A percentile compares a stretch with the other conserved stretches of the same genome.
phyloP scores from a whole-genome alignment of 208 protist species.

The Crithidia expoeki region DNA sequence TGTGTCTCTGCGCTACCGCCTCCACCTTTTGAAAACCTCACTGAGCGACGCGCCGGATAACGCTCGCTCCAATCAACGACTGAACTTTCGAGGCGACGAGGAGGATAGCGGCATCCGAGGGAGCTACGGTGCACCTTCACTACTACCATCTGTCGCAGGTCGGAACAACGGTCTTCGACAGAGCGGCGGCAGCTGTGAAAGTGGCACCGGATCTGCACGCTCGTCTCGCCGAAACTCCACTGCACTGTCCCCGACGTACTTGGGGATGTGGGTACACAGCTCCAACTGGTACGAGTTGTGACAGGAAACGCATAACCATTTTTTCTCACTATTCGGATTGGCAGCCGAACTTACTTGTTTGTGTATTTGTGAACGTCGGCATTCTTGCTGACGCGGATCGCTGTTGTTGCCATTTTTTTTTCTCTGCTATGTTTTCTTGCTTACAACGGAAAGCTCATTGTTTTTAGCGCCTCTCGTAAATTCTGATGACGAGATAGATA shows the following conservation, averaged over 20 bases:
- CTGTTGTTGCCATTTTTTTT: too few relatives aligned
- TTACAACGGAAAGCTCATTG: too few relatives aligned
- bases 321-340: too few relatives aligned
- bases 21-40: constrained; percentile 4
- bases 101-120: neutral
- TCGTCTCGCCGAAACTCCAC: constrained; percentile 8
- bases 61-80: neutral
- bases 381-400: too few relatives aligned
- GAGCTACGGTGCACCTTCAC: neutral
- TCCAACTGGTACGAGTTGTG: constrained; percentile 16
- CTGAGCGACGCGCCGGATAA: neutral
- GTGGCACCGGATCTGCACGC: neutral
- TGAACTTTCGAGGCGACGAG: neutral
- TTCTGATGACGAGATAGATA: too few relatives aligned
- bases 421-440: too few relatives aligned
- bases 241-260: constrained; percentile 2
- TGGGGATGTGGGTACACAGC: constrained; percentile 21
- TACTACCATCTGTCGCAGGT: too few relatives aligned
- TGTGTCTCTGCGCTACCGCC: constrained; percentile 11
- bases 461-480: too few relatives aligned
- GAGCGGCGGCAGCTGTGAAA: neutral
- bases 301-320: neutral
- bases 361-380: too few relatives aligned
- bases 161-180: neutral
- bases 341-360: too few relatives aligned